phyloP scores from a whole-genome alignment of 148 eudicot genomes.

The Cornus florida region DNA sequence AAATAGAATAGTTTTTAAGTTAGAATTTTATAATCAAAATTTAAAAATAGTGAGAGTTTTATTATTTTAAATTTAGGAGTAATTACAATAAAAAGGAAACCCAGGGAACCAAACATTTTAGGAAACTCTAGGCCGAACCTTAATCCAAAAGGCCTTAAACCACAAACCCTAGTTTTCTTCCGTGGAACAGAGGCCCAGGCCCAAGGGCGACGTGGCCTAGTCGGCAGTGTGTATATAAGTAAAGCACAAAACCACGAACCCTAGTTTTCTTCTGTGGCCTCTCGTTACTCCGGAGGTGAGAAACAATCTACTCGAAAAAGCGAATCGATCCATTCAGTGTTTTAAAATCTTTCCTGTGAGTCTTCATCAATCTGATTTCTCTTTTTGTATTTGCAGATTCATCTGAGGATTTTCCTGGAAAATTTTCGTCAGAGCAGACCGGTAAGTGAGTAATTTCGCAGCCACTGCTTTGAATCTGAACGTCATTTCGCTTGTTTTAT shows the following conservation, averaged over 20 bases:
- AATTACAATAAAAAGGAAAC: too few species aligned
- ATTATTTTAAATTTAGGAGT: too few species aligned
- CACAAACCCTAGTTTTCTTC: too few species aligned
- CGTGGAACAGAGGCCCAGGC: too few species aligned
- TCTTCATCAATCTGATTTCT: not conserved
- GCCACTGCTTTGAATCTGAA: not conserved
- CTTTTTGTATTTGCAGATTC: slow-evolving; percentile 1
- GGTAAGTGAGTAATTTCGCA: not conserved
- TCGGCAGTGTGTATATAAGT: not conserved
- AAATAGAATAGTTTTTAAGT: too few species aligned
- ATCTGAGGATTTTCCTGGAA: not conserved
- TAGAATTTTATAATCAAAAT: too few species aligned
- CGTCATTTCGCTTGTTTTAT: not conserved
- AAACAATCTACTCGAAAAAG: not conserved
- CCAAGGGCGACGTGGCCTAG: not conserved
- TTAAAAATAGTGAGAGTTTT: too few species aligned
- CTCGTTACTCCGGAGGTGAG: not conserved
- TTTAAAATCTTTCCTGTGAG: not conserved
- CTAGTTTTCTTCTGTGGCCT: not conserved
- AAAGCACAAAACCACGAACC: not conserved
- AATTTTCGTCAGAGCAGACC: not conserved
- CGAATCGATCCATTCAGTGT: not conserved
- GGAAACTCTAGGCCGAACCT: too few species aligned
- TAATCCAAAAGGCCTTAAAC: too few species aligned
- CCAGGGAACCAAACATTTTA: too few species aligned